Base-by-base conservation (phyloP, 768 basidiomycete species). In the Russula griseocarnosa region DNA sequence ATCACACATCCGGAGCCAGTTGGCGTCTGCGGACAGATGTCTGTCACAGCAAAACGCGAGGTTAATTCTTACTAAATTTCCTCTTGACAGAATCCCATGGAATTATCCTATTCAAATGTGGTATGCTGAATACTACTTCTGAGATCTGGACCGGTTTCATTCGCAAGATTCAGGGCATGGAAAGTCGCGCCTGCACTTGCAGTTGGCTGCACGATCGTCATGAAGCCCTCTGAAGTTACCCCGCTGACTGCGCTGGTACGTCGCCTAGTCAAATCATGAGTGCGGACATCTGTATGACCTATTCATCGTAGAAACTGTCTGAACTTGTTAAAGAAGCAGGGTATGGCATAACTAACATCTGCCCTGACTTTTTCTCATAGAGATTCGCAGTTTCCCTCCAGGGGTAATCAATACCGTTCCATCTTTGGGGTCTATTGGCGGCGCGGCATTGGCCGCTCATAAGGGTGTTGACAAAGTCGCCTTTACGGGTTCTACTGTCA, bases 1-100 rank as follows among this genome's bases (percentile, higher is more conserved):
- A 94, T 90, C 76, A 94, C 93, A 9, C 83, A 84, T 40, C 88
- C 90, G 70, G 94, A 95, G 53, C 93, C 94, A 22, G 87, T 96
- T 67, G 94, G 94, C n/a, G 94, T 95, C 34, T 93, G 91, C 71
- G 94, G 89, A 3, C 95, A 97, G 74, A 95, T 92, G 90, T 91
- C 71, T 61, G 79, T 70, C 13, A 50, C 36, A 6, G 18, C 32
- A 47, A 55, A 56, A 26, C 30, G 3, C 59, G 69, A 36, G 65
- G 34, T 51, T 62, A 28, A 60, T 57, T 57, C 22, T 10, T 63
- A 32, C 68, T 66, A 42, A 7, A 30, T 20, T 13, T 13, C 49
- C 24, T 14, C 46, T 60, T 16, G 47, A 47, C 71, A 91, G 88
- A 69, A 92, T 94, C 69, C 92, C 93, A 8, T 94, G 92, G 93